Conservation (phyloP, 1,139 yeast species). For the Diutina neorugosa region DNA sequence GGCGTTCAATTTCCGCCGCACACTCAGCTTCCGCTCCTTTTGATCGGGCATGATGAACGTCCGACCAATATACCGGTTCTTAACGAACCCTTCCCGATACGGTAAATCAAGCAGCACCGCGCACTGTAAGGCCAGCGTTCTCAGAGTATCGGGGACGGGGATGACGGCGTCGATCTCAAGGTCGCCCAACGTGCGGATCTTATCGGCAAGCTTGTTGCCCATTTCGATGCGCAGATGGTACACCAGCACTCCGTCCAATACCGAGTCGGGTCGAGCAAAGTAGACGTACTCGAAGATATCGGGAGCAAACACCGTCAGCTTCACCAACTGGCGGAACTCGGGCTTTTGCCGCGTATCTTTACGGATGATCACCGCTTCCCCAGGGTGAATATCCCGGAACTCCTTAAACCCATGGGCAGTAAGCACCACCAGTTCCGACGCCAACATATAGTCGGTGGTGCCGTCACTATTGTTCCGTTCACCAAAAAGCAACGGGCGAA, state of each 20-base stretch:
- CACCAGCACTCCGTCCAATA: slow-evolving; percentile 88
- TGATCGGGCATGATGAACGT: slow-evolving; percentile 99
- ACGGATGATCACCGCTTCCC: slow-evolving; percentile 91
- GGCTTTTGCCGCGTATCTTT: slow-evolving; percentile 50
- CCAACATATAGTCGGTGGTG: slow-evolving; percentile 84
- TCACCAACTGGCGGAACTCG: slow-evolving; percentile 80
- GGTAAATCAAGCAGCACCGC: slow-evolving; percentile 73
- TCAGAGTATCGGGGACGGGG: slow-evolving; percentile 95
- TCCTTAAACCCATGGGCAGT: slow-evolving; percentile 83
- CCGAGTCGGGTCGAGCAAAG: slow-evolving; percentile 96
- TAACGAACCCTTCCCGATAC: slow-evolving; percentile 94
- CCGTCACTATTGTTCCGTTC: slow-evolving; percentile 62
- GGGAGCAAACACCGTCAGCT: slow-evolving; percentile 71
- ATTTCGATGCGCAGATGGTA: slow-evolving; percentile 86
- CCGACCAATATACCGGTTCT: slow-evolving; percentile 93
- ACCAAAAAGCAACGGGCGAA: slow-evolving; percentile 82
- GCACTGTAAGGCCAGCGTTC: slow-evolving; percentile 89
- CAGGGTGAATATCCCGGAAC: slow-evolving; percentile 79
- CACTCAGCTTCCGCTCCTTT: slow-evolving; percentile 85
- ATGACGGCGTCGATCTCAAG: slow-evolving; percentile 73
- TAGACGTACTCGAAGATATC: slow-evolving; percentile 96
- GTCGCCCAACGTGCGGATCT: slow-evolving; percentile 32
- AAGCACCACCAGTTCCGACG: slow-evolving; percentile 89
- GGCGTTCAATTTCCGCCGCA: slow-evolving; percentile 88
- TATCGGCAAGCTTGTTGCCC: slow-evolving; percentile 83